Evolutionary conservation across 2,329 filamentous ascomycete species (phyloP), one percentile per base, ranked within the genome.

Genomic region (Colletotrichum agaves): DNA sequence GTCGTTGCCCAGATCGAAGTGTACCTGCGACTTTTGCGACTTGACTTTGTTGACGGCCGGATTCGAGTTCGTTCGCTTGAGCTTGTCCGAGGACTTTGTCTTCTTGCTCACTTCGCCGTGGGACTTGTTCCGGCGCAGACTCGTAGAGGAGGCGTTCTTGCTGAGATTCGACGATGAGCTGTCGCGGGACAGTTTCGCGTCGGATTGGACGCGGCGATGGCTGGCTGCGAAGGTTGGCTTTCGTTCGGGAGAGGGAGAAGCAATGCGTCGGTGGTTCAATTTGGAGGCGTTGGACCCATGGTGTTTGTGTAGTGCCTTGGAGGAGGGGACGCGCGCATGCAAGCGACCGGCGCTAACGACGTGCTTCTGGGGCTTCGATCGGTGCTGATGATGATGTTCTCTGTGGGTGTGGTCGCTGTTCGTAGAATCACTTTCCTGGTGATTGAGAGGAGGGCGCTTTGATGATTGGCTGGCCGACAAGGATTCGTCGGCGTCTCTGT

Each of bases 1-100:
- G 74, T 83, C 82, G 73, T 81, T 84, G 59, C 88, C 88, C 61
- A 91, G 81, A 72, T 90, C 87, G 72, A 91, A 91, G 73, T 89
- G 88, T 35, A 90, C 88, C 70, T 86, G 84, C 27, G 77, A 76
- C 74, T 85, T 87, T 71, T 71, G 71, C 33, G 76, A 61, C 71
- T 79, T 82, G 69, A 80, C 74, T 72, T 82, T 83, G 72, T 79
- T 77, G 67, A 84, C 80, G 66, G 81, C 79, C 31, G 83, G 84
- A 61, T 86, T 83, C 60, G 85, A 87, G 12, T 82, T 78, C 23
- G 83, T 81, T 64, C 85, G 84, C 74, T 87, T 88, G 56, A 88
- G 79, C 72, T 82, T 83, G 70, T 83, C 82, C 46, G 82, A 77
- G 13, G 85, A 85, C 72, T 84, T 87, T 49, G 78, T 78, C 64